Evolutionary conservation across 768 basidiomycete species (phyloP).

Genomic region (Termitomyces sp.): DNA sequence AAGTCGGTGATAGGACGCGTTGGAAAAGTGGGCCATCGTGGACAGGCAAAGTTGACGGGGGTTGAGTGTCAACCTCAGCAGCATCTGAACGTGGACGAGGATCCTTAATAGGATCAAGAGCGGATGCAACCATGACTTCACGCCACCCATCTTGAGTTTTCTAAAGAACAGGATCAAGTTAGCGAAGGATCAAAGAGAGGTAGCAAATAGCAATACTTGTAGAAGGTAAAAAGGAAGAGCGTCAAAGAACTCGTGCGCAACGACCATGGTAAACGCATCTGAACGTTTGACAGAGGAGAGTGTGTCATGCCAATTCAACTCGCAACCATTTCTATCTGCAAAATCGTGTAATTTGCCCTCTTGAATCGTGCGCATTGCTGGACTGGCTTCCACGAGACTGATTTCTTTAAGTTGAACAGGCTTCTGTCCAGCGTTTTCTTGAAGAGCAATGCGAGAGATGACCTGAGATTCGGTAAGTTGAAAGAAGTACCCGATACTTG

Average conservation of each 20-base stretch:
- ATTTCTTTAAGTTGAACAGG: slow-evolving; percentile 40
- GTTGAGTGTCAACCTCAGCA: not conserved
- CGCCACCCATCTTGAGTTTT: slow-evolving; percentile 80
- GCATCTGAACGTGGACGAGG: slow-evolving; percentile 8
- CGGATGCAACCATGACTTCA: slow-evolving; percentile 73
- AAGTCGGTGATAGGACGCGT: slow-evolving; percentile 59
- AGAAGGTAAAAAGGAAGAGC: slow-evolving; percentile 90
- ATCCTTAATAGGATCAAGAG: slow-evolving; percentile 15
- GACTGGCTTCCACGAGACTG: slow-evolving; percentile 81
- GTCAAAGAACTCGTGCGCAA: slow-evolving; percentile 98
- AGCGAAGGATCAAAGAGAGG: not conserved
- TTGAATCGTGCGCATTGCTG: slow-evolving; percentile 63
- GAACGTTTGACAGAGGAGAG: slow-evolving; percentile 61
- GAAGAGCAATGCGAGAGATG: slow-evolving; percentile 41
- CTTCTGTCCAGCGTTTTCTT: slow-evolving; percentile 14
- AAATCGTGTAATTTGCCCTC: slow-evolving; percentile 39
- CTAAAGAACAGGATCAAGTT: slow-evolving; percentile 29
- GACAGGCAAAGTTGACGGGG: slow-evolving; percentile 6
- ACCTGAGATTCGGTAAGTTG: slow-evolving; percentile 34
- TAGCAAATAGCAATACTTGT: slow-evolving; percentile 47
- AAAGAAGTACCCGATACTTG: not conserved
- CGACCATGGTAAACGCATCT: slow-evolving; percentile 70
- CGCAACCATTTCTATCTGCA: slow-evolving; percentile 27
- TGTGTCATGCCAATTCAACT: slow-evolving; percentile 68
- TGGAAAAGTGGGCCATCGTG: slow-evolving; percentile 42